Evolutionary conservation across 805 yeast species (phyloP).

Genomic region (Schizosaccharomyces osmophilus): DNA sequence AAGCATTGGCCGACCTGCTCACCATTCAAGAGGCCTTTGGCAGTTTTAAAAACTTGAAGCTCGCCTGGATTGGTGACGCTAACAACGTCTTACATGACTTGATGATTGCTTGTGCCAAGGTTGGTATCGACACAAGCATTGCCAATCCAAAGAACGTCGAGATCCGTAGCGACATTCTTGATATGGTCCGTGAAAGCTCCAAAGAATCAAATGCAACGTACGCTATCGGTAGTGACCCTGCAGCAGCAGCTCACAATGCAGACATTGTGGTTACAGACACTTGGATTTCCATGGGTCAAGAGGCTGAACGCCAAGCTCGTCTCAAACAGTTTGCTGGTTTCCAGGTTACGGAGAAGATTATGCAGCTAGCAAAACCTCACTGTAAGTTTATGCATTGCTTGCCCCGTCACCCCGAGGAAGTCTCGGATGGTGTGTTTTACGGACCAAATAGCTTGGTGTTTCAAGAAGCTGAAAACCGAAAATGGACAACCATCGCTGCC

Average conservation of each 20-base stretch:
- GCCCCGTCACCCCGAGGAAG: conserved; percentile 90
- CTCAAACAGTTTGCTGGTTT: conserved; percentile 64
- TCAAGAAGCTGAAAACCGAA: conserved; percentile 85
- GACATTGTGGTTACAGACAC: conserved; percentile 84
- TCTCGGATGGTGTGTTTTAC: conserved; percentile 78
- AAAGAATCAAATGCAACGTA: conserved; percentile 24
- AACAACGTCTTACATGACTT: conserved; percentile 89
- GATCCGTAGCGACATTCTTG: conserved; percentile 30
- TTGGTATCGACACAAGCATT: conserved; percentile 58
- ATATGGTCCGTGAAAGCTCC: conserved; percentile 26
- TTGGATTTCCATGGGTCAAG: conserved; percentile 96
- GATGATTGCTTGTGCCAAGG: conserved; percentile 62
- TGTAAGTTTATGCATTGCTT: conserved; percentile 96
- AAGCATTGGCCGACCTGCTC: conserved; percentile 74
- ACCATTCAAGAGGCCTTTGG: conserved; percentile 58
- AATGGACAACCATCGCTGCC: conserved; percentile 88
- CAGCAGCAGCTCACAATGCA: conserved; percentile 46
- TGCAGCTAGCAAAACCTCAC: conserved; percentile 26
- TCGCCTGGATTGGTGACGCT: conserved; percentile 93
- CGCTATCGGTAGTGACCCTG: conserved; percentile 45
- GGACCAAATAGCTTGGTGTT: conserved; percentile 65
- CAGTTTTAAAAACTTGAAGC: conserved; percentile 27
- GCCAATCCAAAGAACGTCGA: conserved; percentile 65
- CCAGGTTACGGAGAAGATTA: conserved; percentile 52
- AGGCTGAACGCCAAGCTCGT: conserved; percentile 44